Conservation (phyloP, 169 alveolate species). For the Cryptosporidium canis region DNA sequence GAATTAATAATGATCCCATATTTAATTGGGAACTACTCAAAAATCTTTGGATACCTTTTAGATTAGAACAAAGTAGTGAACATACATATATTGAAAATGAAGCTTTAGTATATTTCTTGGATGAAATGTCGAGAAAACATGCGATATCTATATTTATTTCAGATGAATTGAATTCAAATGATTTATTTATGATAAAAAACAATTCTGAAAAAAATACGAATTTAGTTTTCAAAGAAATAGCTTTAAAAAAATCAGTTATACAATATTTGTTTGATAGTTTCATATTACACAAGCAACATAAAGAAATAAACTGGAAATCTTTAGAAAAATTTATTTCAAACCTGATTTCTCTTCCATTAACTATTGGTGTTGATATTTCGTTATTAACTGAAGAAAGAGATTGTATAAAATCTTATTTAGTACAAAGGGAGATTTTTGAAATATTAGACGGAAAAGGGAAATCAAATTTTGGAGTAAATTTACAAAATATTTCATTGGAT, state of each 20-base stretch:
- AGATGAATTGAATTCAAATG: not conserved
- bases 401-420: conserved; percentile 34
- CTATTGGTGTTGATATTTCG: not conserved
- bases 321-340: not conserved
- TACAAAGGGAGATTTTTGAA: not conserved
- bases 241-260: not conserved
- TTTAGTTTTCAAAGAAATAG: not conserved
- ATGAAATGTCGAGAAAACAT: conserved; percentile 24
- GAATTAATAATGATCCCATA: not conserved
- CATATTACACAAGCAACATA: not conserved
- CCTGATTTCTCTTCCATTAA: conserved; percentile 32
- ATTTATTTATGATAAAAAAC: not conserved
- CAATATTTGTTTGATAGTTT: not conserved
- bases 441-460: not conserved
- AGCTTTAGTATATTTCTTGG: not conserved
- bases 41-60: conserved; percentile 57
- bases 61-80: not conserved
- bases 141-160: conserved; percentile 28
- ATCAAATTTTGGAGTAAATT: not conserved
- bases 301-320: not conserved
- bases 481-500: conserved; percentile 28
- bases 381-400: conserved; percentile 37
- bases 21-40: conserved; percentile 41
- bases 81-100: not conserved
- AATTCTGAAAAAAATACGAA: not conserved